Base-by-base conservation (phyloP, 306 rosid species). In the Comarum palustre region DNA sequence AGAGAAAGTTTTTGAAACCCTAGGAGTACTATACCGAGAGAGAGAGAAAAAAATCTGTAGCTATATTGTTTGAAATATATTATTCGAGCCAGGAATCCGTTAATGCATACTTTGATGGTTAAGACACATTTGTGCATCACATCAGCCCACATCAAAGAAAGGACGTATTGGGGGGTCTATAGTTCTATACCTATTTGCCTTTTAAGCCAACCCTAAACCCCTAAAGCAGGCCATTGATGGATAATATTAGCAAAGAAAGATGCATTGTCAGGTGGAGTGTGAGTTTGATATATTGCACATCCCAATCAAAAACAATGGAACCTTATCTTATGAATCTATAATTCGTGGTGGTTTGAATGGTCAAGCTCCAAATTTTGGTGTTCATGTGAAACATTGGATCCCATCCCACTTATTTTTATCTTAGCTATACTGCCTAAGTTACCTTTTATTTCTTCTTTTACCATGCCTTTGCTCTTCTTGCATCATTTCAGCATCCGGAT, bases 351-450 rank as follows among this genome's bases (percentile, higher is more conserved):
- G 75, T 87, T 92, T 90, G 96, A 93, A 93, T 34, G 96, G 96
- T 93, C 93, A 93, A 93, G 90, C 78, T 87, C 55, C 90, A 88
- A 77, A 92, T 92, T 55, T 90, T 87, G 74, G 55, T 75, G 50
- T 78, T 80, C 81, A 70, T 86, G 80, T 54, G 67, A 84, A 38
- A 77, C 90, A 86, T 87, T 41, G 95, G 97, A 89, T 87, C 57
- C 92, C 86, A 41, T 55, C 75, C 68, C 69, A 5, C 22, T 52
- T 59, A n/a, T n/a, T 64, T 79, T 20, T 47, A 11, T 47, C 63
- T 69, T 32, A 14, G 20, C 15, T 58, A 27, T n/a, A 42, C 7
- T 17, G 17, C 75, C 29, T 27, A 27, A 57, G 3, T 71, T 72
- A 57, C 39, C 68, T 61, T 57, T 72, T 12, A 24, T 31, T 41